Conservation (phyloP, 2,329 filamentous ascomycete genomes). For the Monilinia aucupariae region DNA sequence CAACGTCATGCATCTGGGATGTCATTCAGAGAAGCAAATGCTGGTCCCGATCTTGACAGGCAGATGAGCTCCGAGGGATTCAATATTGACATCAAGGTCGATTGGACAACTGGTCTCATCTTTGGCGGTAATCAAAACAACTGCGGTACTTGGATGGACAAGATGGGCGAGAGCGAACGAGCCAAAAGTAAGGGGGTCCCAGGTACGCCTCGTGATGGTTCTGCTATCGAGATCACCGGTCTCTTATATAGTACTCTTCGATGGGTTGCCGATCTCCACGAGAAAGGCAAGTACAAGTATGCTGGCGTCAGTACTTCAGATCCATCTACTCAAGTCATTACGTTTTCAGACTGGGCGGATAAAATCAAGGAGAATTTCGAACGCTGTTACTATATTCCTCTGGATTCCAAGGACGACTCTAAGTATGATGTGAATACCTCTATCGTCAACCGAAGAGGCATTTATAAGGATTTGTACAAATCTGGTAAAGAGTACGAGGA, state of each 20-base stretch:
- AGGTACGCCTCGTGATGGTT: conserved; percentile 93
- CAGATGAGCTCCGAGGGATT: conserved; percentile 94
- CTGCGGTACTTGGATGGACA: conserved; percentile 99
- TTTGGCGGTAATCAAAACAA: conserved; percentile 93
- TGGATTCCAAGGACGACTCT: conserved; percentile 61
- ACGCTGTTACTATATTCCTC: conserved; percentile 81
- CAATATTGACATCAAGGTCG: conserved; percentile 82
- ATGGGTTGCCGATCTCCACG: conserved; percentile 68
- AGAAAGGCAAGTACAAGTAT: conserved; percentile 66
- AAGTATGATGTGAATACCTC: conserved; percentile 74
- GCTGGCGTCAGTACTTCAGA: conserved; percentile 63
- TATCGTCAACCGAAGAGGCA: conserved; percentile 83
- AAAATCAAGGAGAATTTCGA: conserved; percentile 85
- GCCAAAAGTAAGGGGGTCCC: conserved; percentile 90
- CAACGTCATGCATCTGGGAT: conserved; percentile 88
- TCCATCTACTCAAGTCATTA: conserved; percentile 48
- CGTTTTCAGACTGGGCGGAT: conserved; percentile 71
- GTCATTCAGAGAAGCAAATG: conserved; percentile 91
- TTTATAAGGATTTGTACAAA: conserved; percentile 95
- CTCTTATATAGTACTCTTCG: conserved; percentile 81
- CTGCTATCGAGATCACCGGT: conserved; percentile 91
- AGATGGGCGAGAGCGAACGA: conserved; percentile 96
- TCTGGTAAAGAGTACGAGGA: conserved; percentile 96
- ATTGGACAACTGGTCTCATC: conserved; percentile 86
- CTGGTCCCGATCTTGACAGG: conserved; percentile 77